A percentile compares a stretch with the other conserved stretches of the same genome.
These are phyloP conservation scores for Blastomyces gilchristii DNA, from an alignment of 2,329 filamentous ascomycete species.

Conservation along the genomic window DNA sequence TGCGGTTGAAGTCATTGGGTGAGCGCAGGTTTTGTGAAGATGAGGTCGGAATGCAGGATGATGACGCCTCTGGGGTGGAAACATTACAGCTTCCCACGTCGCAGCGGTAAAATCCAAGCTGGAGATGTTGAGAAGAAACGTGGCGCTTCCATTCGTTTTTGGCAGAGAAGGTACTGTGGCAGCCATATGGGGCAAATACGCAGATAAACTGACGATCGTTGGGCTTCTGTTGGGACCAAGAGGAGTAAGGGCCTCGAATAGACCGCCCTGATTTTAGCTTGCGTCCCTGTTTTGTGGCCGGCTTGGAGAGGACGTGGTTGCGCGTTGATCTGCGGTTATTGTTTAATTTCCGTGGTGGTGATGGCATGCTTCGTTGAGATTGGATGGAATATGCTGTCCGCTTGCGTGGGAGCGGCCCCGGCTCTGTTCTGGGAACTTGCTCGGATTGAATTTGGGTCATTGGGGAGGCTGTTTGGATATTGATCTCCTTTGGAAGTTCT, in stretches of 20 bases:
- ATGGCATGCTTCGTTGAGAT: not conserved
- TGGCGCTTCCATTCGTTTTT: conserved; percentile 98
- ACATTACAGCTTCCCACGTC: conserved; percentile 49
- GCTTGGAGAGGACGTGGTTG: not conserved
- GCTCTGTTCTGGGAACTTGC: too few species aligned
- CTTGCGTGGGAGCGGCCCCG: conserved; percentile 6
- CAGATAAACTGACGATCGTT: conserved; percentile 50
- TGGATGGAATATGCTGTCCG: conserved; percentile 4
- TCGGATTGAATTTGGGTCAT: not conserved
- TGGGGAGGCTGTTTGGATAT: not conserved
- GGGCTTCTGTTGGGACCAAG: conserved; percentile 7
- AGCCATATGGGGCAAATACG: conserved; percentile 69
- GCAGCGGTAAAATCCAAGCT: conserved; percentile 66
- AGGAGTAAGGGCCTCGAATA: not conserved
- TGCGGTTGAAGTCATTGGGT: conserved; percentile 71
- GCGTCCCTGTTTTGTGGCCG: not conserved
- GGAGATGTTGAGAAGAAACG: conserved; percentile 67
- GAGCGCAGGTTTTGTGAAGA: conserved; percentile 20
- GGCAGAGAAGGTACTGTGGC: conserved; percentile 57
- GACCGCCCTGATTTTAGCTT: not conserved
- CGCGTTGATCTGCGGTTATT: not conserved
- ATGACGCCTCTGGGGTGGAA: conserved; percentile 17
- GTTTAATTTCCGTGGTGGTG: not conserved
- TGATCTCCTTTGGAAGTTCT: not conserved
- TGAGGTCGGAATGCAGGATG: not conserved